Evolutionary conservation across 176 grass and related monocot species (phyloP).

Genomic region (Hordeum vulgare): DNA sequence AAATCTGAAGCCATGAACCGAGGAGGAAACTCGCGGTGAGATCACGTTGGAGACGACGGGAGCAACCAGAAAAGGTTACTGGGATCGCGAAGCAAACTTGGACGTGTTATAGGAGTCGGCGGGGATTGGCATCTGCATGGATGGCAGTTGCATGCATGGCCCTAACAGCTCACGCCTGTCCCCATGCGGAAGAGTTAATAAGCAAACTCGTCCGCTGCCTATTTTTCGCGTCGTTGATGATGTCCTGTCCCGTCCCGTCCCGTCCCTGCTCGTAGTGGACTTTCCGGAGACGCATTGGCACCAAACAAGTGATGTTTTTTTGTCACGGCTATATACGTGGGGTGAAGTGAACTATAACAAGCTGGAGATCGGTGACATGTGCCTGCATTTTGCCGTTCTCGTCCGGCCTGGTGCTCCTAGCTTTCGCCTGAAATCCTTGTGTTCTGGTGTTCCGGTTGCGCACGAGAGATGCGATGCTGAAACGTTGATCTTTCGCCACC

Average conservation of each 20-base stretch:
- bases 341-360: neutral
- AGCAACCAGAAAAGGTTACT: neutral
- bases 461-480: no score
- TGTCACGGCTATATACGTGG: neutral
- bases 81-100: slow-evolving; percentile 31
- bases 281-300: neutral
- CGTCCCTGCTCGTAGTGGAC: neutral
- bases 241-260: neutral
- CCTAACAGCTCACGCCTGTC: neutral
- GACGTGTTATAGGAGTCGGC: neutral
- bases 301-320: neutral
- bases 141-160: neutral
- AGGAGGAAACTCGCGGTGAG: neutral
- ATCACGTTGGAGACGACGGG: neutral
- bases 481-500: neutral
- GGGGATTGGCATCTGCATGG: neutral
- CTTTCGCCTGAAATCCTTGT: neutral
- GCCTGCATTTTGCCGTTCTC: neutral
- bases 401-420: neutral
- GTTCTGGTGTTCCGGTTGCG: neutral
- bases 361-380: neutral
- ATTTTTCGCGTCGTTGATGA: neutral
- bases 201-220: neutral
- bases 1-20: neutral
- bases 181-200: neutral